Conservation (phyloP, 163 green algal genomes). For the Scenedesmus sp. region DNA sequence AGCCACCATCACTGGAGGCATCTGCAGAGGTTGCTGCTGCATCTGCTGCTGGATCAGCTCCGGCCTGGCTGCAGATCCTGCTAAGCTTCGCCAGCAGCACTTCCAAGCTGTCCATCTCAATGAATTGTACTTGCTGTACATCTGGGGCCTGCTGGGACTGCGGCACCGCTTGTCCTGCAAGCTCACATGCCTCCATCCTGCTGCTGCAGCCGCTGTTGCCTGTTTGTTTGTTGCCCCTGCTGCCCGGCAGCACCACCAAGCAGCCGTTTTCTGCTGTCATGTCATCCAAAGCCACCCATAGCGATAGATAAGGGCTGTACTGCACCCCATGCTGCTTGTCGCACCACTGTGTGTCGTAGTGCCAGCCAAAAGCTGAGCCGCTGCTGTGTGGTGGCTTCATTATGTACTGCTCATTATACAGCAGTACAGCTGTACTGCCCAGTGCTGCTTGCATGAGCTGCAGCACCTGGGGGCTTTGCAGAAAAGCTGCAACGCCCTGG, state of each 20-base stretch:
- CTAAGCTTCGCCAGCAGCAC: not conserved
- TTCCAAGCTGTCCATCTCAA: not conserved
- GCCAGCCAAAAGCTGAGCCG: not conserved
- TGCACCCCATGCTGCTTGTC: not conserved
- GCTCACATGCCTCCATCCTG: too few species aligned
- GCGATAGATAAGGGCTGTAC: slow-evolving; percentile 27
- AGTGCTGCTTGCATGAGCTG: slow-evolving; percentile 20
- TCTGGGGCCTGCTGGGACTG: not conserved
- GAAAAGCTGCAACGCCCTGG: not conserved
- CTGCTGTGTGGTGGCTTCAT: slow-evolving; percentile 8
- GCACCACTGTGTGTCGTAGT: slow-evolving; percentile 33
- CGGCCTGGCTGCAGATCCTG: not conserved
- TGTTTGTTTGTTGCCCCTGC: not conserved
- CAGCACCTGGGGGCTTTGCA: not conserved
- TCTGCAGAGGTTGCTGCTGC: not conserved
- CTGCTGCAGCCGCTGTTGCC: not conserved
- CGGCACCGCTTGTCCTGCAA: not conserved
- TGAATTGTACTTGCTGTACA: not conserved
- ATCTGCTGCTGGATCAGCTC: not conserved
- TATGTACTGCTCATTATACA: slow-evolving; percentile 49
- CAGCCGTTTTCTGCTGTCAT: slow-evolving; percentile 38
- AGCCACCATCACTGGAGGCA: not conserved
- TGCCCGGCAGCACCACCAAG: slow-evolving; percentile 20
- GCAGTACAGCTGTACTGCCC: slow-evolving; percentile 12
- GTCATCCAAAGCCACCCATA: slow-evolving; percentile 34